Base-by-base conservation (phyloP, 2,329 filamentous ascomycete genomes). In the Tolypocladium paradoxum region DNA sequence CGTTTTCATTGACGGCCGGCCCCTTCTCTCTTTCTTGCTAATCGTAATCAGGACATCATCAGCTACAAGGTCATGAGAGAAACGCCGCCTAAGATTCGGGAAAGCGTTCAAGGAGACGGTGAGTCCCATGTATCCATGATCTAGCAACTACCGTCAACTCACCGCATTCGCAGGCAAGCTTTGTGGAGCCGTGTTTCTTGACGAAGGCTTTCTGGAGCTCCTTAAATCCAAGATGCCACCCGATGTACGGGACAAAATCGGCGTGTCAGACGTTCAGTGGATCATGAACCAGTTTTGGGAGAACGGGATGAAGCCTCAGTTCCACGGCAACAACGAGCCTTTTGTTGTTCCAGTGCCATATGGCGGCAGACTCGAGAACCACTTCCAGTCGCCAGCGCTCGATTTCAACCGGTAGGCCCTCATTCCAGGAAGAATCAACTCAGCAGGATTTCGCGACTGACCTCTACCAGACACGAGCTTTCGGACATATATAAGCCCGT, bases 171-270 rank as follows among this genome's bases (percentile, higher is more conserved):
- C 14, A 72, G 71, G 70, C 2, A 65, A 34, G 0, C 58, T 76
- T 0, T 73, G 70, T 2, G 72, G 73, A 0, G 70, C 61, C 0
- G 59, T 73, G 0, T 73, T 74, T 14, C 61, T 76, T 0, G 71
- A 75, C 33, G 63, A 75, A 3, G 53, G 40, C 0, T 75, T 75
- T n/a, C 1, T 63, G 1, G 0, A 52, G 0, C 49, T 70, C 1
- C 54, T 75, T 4, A 57, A 62, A 31, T 3, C 3, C 0, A 68
- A 65, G 8, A 18, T 71, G 0, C 4, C 53, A 0, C 3, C 6
- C 0, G 0, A 18, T 0, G 20, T 53, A 0, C 67, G 62, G 62
- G 0, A 43, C 0, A 51, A 37, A 0, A 37, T 62, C 0, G 55
- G 27, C 0, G 31, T 20, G 24, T n/a, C 36, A 8, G 46, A 53